phyloP scores from a whole-genome alignment of 768 basidiomycete species.

The Lentinula boryana region DNA sequence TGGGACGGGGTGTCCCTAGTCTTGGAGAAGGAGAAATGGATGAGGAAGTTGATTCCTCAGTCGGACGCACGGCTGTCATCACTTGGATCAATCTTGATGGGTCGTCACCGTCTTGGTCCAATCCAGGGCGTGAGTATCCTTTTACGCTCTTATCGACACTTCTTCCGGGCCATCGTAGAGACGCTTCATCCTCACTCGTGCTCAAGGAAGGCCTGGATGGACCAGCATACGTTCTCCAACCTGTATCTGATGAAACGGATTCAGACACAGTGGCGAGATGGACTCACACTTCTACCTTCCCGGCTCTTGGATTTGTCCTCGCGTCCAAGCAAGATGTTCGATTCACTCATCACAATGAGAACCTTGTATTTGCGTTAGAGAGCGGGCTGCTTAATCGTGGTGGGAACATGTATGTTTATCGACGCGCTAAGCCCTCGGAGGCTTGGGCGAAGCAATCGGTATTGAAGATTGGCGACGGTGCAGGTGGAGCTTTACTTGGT shows the following conservation, averaged over 20 bases:
- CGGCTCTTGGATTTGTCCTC: slow-evolving; percentile 89
- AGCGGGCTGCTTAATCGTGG: slow-evolving; percentile 60
- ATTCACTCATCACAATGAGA: slow-evolving; percentile 70
- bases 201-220: slow-evolving; percentile 75
- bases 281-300: slow-evolving; percentile 79
- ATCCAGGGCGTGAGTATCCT: slow-evolving; percentile 24
- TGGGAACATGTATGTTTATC: slow-evolving; percentile 86
- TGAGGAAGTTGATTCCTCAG: slow-evolving; percentile 75
- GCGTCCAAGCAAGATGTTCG: slow-evolving; percentile 88
- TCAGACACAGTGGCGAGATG: slow-evolving; percentile 33
- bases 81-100: slow-evolving; percentile 64
- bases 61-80: slow-evolving; percentile 58
- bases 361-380: slow-evolving; percentile 78
- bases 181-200: slow-evolving; percentile 37
- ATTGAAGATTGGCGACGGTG: slow-evolving; percentile 64
- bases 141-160: slow-evolving; percentile 63
- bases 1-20: slow-evolving; percentile 69
- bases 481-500: slow-evolving; percentile 72
- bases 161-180: slow-evolving; percentile 44
- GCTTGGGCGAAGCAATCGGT: slow-evolving; percentile 77
- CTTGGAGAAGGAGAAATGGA: slow-evolving; percentile 88
- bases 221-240: slow-evolving; percentile 37
- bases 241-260: neutral
- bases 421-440: slow-evolving; percentile 41
- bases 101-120: slow-evolving; percentile 35